Conservation (phyloP, 352 stramenopile genomes). For the Phytopythium delawarense region DNA sequence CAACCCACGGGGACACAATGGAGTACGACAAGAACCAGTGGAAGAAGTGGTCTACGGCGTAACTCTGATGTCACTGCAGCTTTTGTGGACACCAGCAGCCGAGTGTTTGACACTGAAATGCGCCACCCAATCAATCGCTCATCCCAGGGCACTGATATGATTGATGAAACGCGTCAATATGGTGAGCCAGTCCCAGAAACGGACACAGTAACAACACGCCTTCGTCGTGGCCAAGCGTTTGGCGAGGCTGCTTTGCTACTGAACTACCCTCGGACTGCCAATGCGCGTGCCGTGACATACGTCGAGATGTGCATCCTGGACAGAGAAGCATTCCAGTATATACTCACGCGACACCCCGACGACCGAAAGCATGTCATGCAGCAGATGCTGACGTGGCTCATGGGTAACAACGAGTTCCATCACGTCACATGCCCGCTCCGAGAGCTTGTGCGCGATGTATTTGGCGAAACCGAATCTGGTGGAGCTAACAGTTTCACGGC, state of each 20-base stretch:
- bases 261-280: constrained; percentile 37
- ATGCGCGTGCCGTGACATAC: constrained; percentile 34
- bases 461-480: background rate
- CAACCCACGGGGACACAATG: background rate
- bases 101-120: background rate
- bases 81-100: background rate
- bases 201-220: background rate
- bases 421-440: constrained; percentile 21
- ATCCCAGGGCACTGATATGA: background rate
- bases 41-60: background rate
- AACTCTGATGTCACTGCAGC: background rate
- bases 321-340: constrained; percentile 24
- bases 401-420: constrained; percentile 29
- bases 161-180: background rate
- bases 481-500: background rate
- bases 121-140: background rate
- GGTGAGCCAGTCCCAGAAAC: background rate
- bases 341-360: constrained; percentile 23
- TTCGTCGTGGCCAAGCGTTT: constrained; percentile 28
- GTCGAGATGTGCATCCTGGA: constrained; percentile 45
- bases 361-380: constrained; percentile 29
- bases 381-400: constrained; percentile 29
- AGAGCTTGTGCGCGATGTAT: constrained; percentile 21
- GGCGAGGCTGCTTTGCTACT: constrained; percentile 49
- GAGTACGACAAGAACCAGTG: background rate